Evolutionary conservation across 129 eudicot genomes (phyloP).

Genomic region (Silybum marianum): DNA sequence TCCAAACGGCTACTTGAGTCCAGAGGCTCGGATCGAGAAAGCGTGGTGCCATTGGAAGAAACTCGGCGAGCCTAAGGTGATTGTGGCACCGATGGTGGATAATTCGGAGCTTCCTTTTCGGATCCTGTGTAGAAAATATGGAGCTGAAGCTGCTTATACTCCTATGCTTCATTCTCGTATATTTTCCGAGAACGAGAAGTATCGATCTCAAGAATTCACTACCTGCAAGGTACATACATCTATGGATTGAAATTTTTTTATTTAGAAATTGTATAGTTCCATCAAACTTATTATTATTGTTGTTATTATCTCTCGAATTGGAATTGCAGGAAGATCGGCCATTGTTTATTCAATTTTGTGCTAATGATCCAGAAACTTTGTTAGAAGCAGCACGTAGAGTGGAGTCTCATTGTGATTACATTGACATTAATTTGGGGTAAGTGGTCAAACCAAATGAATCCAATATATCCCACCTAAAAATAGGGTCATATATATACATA

Average conservation of each 20-base stretch:
- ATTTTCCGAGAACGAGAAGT: constrained; percentile 62
- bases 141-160: constrained; percentile 89
- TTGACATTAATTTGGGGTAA: constrained; percentile 93
- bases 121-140: constrained; percentile 76
- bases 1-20: constrained; percentile 49
- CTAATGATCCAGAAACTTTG: constrained; percentile 79
- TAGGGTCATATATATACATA: no score
- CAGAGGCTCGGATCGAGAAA: constrained; percentile 58
- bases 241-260: neutral
- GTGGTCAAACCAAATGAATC: neutral
- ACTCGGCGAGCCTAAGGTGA: constrained; percentile 71
- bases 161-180: constrained; percentile 90
- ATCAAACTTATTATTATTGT: neutral
- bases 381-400: constrained; percentile 82
- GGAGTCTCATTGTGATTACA: constrained; percentile 82
- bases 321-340: constrained; percentile 87
- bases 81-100: constrained; percentile 95
- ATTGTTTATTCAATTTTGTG: constrained; percentile 90
- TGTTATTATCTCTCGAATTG: no score
- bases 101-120: constrained; percentile 94
- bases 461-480: no score
- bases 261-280: neutral
- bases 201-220: constrained; percentile 69
- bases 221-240: constrained; percentile 71
- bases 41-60: constrained; percentile 89